These are phyloP conservation scores for Wallacemonas sp. DNA, from an alignment of 208 protist genomes.

Conservation along the genomic window DNA sequence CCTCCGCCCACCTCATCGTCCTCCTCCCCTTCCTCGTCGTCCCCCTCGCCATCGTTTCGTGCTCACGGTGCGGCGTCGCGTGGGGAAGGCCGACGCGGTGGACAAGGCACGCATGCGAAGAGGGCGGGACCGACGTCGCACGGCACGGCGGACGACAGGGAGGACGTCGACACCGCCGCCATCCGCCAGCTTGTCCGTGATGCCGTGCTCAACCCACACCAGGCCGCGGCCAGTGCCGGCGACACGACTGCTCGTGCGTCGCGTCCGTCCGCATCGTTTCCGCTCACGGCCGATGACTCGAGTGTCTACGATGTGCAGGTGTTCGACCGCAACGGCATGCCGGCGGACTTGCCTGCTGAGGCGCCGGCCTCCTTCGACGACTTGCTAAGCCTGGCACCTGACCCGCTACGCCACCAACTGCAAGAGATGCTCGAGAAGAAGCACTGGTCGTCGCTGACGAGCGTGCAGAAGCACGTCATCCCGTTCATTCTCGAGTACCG, in stretches of 20 bases:
- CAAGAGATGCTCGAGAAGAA: conserved; percentile 32
- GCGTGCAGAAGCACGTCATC: conserved; percentile 58
- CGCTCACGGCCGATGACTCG: background rate
- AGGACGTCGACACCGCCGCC: conserved; percentile 2
- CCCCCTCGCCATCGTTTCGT: no score
- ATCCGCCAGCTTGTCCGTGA: conserved; percentile 35
- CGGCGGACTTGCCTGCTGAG: conserved; percentile 41
- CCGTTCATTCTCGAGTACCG: conserved; percentile 67
- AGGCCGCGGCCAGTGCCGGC: background rate
- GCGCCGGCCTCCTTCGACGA: conserved; percentile 57
- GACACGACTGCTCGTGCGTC: background rate
- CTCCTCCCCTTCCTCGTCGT: no score
- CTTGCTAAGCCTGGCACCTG: conserved; percentile 48
- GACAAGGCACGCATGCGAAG: no score
- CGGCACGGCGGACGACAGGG: conserved; percentile 21
- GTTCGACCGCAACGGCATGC: conserved; percentile 80
- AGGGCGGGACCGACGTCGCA: no score
- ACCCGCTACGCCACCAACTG: conserved; percentile 44
- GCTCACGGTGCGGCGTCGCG: no score
- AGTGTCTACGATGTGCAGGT: conserved; percentile 57
- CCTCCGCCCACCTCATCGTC: no score
- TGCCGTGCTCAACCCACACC: conserved; percentile 26
- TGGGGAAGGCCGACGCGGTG: no score
- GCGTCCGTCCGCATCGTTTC: background rate
- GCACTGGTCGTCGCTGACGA: conserved; percentile 33